Evolutionary conservation across 2,329 filamentous ascomycete species (phyloP).

Genomic region (Aureobasidium uvarum): DNA sequence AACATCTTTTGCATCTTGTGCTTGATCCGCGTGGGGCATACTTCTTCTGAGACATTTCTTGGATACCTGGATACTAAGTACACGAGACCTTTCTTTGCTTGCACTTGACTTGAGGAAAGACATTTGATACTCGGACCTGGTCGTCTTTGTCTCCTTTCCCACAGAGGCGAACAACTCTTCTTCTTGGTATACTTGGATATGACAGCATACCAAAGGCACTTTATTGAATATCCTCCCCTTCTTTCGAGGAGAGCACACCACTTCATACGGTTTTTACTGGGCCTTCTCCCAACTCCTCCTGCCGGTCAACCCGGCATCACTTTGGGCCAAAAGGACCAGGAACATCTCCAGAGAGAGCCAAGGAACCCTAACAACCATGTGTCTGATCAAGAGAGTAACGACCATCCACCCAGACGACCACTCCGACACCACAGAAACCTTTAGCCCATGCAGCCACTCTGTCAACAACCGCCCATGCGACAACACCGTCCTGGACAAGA

Average conservation of each 20-base stretch:
- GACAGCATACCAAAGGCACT: not conserved
- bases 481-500: not conserved
- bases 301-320: not conserved
- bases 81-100: constrained; percentile 11
- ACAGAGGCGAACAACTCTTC: too few species aligned
- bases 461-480: not conserved
- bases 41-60: constrained; percentile 10
- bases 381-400: not conserved
- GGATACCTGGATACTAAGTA: not conserved
- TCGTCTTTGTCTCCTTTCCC: too few species aligned
- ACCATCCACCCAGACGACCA: not conserved
- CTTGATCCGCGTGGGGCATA: constrained; percentile 15
- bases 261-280: not conserved
- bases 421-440: not conserved
- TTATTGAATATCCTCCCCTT: not conserved
- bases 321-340: not conserved
- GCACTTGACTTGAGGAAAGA: constrained; percentile 1
- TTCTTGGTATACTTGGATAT: not conserved
- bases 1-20: constrained; percentile 7
- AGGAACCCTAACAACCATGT: not conserved
- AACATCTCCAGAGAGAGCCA: not conserved
- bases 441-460: not conserved
- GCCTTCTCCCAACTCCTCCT: not conserved
- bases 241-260: not conserved
- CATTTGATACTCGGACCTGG: not conserved